These are phyloP conservation scores for Aspergillus tanneri DNA, from an alignment of 2,329 filamentous ascomycete genomes.

Conservation along the genomic window DNA sequence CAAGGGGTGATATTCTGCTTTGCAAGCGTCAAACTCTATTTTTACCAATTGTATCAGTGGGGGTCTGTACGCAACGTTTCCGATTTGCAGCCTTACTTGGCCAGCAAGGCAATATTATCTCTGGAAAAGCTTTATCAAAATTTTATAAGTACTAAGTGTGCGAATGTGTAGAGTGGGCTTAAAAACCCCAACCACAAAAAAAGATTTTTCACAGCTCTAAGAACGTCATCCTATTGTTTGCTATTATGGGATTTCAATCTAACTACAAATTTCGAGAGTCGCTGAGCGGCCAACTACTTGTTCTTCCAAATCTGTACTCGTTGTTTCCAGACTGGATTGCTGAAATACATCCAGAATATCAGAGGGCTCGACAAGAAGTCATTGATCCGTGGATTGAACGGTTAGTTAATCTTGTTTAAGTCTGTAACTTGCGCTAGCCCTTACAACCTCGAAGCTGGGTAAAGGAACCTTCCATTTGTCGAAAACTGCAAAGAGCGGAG, in stretches of 20 bases:
- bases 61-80: no score
- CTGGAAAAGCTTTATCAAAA: no score
- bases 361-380: conserved; percentile 9
- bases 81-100: no score
- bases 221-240: neutral
- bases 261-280: neutral
- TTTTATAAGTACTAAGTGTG: no score
- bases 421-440: no score
- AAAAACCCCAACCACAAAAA: no score
- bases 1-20: no score
- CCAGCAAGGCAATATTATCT: no score
- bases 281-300: conserved; percentile 2
- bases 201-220: no score
- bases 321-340: conserved; percentile 11
- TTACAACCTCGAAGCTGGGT: conserved; percentile 3
- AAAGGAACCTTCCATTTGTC: neutral
- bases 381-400: conserved; percentile 13
- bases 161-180: no score
- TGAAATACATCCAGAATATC: conserved; percentile 6
- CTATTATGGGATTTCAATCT: neutral
- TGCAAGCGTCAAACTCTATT: no score
- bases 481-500: conserved; percentile 12
- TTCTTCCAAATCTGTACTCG: conserved; percentile 7
- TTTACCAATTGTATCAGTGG: no score
- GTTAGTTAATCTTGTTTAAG: conserved; percentile 1